phyloP scores from a whole-genome alignment of 2,329 filamentous ascomycete species.

The Aspergillus japonicus region DNA sequence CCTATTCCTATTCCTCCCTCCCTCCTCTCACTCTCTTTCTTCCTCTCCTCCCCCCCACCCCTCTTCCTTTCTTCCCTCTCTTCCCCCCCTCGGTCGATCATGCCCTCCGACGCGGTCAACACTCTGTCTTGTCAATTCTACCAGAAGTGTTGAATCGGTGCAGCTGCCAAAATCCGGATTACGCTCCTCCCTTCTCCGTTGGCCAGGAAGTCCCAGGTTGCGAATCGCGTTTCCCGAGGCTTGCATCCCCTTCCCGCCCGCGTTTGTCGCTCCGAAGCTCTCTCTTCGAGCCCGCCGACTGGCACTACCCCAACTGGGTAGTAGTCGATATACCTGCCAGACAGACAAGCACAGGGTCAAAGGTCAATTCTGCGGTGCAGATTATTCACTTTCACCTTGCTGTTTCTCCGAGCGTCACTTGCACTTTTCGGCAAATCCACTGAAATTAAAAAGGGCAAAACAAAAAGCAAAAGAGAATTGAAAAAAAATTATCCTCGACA shows the following conservation, averaged over 20 bases:
- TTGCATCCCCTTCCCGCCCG: conserved; percentile 23
- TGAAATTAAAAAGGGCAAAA: conserved; percentile 6
- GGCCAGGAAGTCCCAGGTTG: conserved; percentile 15
- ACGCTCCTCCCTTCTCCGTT: not conserved
- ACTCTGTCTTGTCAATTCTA: conserved; percentile 22
- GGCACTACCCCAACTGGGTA: conserved; percentile 18
- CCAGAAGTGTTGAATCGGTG: conserved; percentile 23
- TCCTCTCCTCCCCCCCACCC: conserved; percentile 5
- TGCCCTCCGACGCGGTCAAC: conserved; percentile 21
- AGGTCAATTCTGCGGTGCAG: conserved; percentile 33
- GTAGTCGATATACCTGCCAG: conserved; percentile 21
- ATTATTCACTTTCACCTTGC: conserved; percentile 22
- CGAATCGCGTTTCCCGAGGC: conserved; percentile 23
- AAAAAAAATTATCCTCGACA: conserved; percentile 21
- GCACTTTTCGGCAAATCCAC: too few relatives aligned
- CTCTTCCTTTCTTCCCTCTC: conserved; percentile 7
- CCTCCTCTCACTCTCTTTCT: conserved; percentile 2
- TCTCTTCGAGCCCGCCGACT: conserved; percentile 25
- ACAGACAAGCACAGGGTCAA: conserved; percentile 22
- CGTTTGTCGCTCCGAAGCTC: conserved; percentile 16
- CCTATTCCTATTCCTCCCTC: conserved; percentile 4
- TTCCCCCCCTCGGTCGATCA: conserved; percentile 22
- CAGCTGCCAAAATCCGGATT: conserved; percentile 7
- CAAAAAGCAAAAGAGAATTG: conserved; percentile 16
- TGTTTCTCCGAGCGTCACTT: not conserved